Evolutionary conservation across 2,329 filamentous ascomycete genomes (phyloP).

Genomic region (Fusarium praegraminearum): DNA sequence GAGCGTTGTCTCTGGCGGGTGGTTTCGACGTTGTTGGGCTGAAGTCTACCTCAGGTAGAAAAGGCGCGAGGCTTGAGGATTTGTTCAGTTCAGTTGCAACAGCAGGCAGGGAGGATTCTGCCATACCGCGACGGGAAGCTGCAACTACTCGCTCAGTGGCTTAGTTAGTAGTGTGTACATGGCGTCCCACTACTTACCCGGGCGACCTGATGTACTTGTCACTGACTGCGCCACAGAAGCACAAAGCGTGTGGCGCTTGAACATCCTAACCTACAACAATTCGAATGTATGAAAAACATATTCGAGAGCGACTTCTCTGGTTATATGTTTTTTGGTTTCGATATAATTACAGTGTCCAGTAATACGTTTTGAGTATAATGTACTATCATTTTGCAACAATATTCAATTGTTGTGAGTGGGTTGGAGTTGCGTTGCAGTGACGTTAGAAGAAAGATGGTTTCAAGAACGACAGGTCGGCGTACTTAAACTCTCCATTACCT

Average conservation of each 20-base stretch:
- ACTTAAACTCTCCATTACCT: not conserved
- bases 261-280: not conserved
- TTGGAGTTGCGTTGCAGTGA: not conserved
- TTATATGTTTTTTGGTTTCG: too few species aligned
- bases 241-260: slow-evolving; percentile 17
- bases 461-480: not conserved
- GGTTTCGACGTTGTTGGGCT: slow-evolving; percentile 24
- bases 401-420: too few species aligned
- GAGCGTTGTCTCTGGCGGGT: slow-evolving; percentile 26
- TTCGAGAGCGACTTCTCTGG: not conserved
- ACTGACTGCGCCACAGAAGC: slow-evolving; percentile 14
- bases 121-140: slow-evolving; percentile 35
- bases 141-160: slow-evolving; percentile 1
- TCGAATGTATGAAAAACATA: not conserved
- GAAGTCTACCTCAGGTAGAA: slow-evolving; percentile 21
- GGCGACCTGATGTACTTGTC: slow-evolving; percentile 3
- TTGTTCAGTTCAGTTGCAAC: slow-evolving; percentile 30
- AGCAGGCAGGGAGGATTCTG: slow-evolving; percentile 46
- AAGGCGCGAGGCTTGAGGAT: slow-evolving; percentile 39
- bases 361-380: not conserved
- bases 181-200: not conserved
- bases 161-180: slow-evolving; percentile 3
- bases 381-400: not conserved
- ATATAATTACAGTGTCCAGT: not conserved
- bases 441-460: not conserved